These are phyloP conservation scores for Phylloporus rhodoxanthus DNA, from an alignment of 768 basidiomycete genomes.

Conservation along the genomic window DNA sequence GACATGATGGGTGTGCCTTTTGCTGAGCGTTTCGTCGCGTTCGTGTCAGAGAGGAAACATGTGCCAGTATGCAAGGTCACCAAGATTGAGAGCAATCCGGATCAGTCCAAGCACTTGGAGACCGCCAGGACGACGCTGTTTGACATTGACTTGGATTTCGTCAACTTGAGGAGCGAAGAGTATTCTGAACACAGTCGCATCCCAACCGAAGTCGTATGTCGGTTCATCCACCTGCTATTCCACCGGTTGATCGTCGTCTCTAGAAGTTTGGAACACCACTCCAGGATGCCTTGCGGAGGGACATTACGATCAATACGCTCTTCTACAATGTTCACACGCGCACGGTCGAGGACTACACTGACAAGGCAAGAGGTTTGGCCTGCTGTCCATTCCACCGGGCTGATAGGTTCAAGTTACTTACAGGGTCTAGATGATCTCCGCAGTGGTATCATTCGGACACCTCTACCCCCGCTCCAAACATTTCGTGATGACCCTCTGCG, in stretches of 20 bases:
- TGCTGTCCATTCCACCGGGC: background rate
- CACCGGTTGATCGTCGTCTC: background rate
- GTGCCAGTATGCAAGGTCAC: slow-evolving; percentile 49
- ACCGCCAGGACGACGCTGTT: slow-evolving; percentile 82
- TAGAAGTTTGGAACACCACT: slow-evolving; percentile 89
- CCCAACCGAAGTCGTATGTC: slow-evolving; percentile 75
- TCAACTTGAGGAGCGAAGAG: slow-evolving; percentile 88
- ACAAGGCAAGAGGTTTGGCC: slow-evolving; percentile 43
- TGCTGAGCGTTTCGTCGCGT: slow-evolving; percentile 70
- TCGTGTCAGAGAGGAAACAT: slow-evolving; percentile 31
- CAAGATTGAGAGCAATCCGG: slow-evolving; percentile 89
- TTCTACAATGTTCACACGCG: slow-evolving; percentile 94
- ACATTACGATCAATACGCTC: slow-evolving; percentile 91
- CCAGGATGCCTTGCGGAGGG: slow-evolving; percentile 85
- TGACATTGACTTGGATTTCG: slow-evolving; percentile 84
- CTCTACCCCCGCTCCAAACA: slow-evolving; percentile 78
- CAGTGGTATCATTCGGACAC: slow-evolving; percentile 78
- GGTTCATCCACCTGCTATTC: background rate
- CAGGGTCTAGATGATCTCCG: slow-evolving; percentile 84
- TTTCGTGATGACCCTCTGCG: slow-evolving; percentile 93
- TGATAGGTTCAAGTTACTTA: slow-evolving; percentile 6
- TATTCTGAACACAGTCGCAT: slow-evolving; percentile 87
- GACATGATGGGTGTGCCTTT: slow-evolving; percentile 89
- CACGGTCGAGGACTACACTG: slow-evolving; percentile 80
- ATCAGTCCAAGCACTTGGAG: slow-evolving; percentile 96